Percentiles rank a stretch among this genome's conserved stretches.
phyloP scores from a whole-genome alignment of 345 rosid species.

The Lumnitzera littorea region DNA sequence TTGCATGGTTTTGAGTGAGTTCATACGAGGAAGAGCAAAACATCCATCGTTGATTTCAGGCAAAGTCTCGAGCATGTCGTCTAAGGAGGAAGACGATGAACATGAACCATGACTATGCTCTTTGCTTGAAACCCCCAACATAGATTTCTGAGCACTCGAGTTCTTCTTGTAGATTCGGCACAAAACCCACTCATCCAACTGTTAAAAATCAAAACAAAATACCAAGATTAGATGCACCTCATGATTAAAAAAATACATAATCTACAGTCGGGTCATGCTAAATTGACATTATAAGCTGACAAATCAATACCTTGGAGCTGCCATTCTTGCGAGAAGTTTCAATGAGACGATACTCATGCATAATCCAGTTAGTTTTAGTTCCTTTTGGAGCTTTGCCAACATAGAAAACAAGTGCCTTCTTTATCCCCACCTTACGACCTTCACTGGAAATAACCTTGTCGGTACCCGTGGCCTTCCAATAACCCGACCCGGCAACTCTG shows the following conservation, averaged over 20 bases:
- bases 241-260: no score
- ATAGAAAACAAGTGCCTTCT: slow-evolving; percentile 89
- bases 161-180: slow-evolving; percentile 90
- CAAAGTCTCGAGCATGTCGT: slow-evolving; percentile 64
- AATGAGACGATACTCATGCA: slow-evolving; percentile 94
- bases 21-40: slow-evolving; percentile 41
- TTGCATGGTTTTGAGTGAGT: slow-evolving; percentile 35
- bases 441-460: slow-evolving; percentile 66
- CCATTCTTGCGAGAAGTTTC: slow-evolving; percentile 49
- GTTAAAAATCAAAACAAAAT: background rate
- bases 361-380: slow-evolving; percentile 95
- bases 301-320: slow-evolving; percentile 48
- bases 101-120: slow-evolving; percentile 60
- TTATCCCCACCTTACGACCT: slow-evolving; percentile 80
- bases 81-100: slow-evolving; percentile 70
- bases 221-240: no score
- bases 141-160: slow-evolving; percentile 44
- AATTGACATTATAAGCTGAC: background rate
- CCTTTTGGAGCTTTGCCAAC: slow-evolving; percentile 95
- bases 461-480: slow-evolving; percentile 98
- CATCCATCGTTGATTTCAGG: slow-evolving; percentile 51
- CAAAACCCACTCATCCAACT: slow-evolving; percentile 96
- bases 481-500: slow-evolving; percentile 88
- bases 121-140: slow-evolving; percentile 34
- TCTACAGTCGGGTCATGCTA: no score